Evolutionary conservation across 805 yeast genomes (phyloP).

Genomic region (Zygotorulaspora sp.): DNA sequence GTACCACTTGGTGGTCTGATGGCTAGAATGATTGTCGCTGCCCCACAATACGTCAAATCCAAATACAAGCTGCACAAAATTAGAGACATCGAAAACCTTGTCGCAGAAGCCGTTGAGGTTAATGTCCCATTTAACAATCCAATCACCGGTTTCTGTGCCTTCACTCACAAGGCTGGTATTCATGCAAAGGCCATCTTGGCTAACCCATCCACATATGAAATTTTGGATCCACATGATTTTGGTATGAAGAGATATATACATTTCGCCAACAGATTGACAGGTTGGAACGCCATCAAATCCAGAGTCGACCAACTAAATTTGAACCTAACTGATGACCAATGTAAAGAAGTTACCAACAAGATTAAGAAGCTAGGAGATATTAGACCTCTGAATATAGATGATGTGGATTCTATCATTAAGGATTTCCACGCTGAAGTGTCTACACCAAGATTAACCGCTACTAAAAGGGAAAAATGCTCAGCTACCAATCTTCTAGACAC

Average conservation of each 20-base stretch:
- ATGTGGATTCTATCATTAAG: slow-evolving; percentile 93
- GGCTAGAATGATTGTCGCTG: slow-evolving; percentile 99
- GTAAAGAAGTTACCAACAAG: slow-evolving; percentile 90
- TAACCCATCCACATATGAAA: slow-evolving; percentile 98
- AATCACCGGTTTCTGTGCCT: slow-evolving; percentile 98
- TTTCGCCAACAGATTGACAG: slow-evolving; percentile 95
- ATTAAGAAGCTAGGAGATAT: slow-evolving; percentile 94
- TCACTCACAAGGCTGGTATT: slow-evolving; percentile 98
- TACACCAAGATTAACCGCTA: slow-evolving; percentile 46
- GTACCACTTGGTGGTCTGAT: slow-evolving; percentile 96
- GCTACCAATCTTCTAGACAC: slow-evolving; percentile 9
- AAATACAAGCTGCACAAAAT: slow-evolving; percentile 94
- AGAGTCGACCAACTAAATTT: slow-evolving; percentile 96
- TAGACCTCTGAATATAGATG: slow-evolving; percentile 90
- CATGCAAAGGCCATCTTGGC: slow-evolving; percentile 98
- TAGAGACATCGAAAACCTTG: slow-evolving; percentile 91
- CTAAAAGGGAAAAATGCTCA: slow-evolving; percentile 20
- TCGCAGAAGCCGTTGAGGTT: slow-evolving; percentile 95
- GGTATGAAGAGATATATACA: slow-evolving; percentile 96
- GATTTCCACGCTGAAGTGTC: slow-evolving; percentile 79
- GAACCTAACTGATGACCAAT: slow-evolving; percentile 82
- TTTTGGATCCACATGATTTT: slow-evolving; percentile 88
- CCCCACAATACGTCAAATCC: slow-evolving; percentile 89
- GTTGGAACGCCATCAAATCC: slow-evolving; percentile 98
- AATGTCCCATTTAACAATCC: slow-evolving; percentile 98